Evolutionary conservation across 805 yeast genomes (phyloP).

Genomic region (Myxozyma geophila): DNA sequence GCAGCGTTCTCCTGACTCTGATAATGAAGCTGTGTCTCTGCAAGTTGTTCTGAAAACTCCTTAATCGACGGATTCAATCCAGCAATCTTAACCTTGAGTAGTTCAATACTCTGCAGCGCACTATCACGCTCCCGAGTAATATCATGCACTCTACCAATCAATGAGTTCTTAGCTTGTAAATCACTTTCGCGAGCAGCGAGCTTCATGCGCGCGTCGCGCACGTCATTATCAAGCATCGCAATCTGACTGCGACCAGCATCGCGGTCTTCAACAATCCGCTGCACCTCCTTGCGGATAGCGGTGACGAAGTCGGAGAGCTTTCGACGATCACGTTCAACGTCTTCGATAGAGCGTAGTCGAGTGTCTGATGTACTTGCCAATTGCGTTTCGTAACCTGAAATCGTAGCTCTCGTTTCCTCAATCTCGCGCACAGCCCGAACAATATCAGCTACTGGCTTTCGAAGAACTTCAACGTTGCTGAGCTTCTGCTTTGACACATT

Average conservation of each 20-base stretch:
- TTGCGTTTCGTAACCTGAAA: slow-evolving; percentile 41
- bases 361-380: slow-evolving; percentile 36
- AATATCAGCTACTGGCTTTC: slow-evolving; percentile 43
- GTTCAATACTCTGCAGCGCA: slow-evolving; percentile 41
- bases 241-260: slow-evolving; percentile 53
- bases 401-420: slow-evolving; percentile 36
- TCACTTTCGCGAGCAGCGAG: slow-evolving; percentile 60
- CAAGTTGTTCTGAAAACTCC: slow-evolving; percentile 9
- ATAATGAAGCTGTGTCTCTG: slow-evolving; percentile 16
- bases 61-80: slow-evolving; percentile 15
- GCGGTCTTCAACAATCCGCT: slow-evolving; percentile 48
- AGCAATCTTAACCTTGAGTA: slow-evolving; percentile 42
- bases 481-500: slow-evolving; percentile 31
- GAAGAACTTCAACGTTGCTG: slow-evolving; percentile 40
- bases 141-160: slow-evolving; percentile 30
- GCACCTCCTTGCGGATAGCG: slow-evolving; percentile 47
- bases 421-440: slow-evolving; percentile 41
- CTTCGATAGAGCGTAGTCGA: slow-evolving; percentile 27
- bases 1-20: slow-evolving; percentile 32
- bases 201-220: slow-evolving; percentile 58
- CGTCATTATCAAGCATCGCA: slow-evolving; percentile 52
- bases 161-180: slow-evolving; percentile 52
- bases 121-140: slow-evolving; percentile 44
- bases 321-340: slow-evolving; percentile 39
- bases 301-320: slow-evolving; percentile 50